Conservation (phyloP, 805 yeast genomes). For the Myxozyma geophila region DNA sequence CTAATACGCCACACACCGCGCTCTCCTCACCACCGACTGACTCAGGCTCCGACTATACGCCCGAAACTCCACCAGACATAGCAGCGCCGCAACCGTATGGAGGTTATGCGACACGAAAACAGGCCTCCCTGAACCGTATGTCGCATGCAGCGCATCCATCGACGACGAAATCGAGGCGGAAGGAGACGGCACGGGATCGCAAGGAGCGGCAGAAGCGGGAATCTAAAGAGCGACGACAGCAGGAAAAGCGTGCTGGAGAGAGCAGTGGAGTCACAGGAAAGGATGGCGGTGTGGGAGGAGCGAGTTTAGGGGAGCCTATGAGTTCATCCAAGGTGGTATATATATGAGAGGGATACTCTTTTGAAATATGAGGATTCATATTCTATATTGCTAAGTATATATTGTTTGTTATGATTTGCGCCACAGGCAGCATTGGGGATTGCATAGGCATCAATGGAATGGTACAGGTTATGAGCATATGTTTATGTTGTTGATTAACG, state of each 20-base stretch:
- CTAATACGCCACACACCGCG: not conserved
- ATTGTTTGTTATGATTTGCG: not conserved
- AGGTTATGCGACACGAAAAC: slow-evolving; percentile 7
- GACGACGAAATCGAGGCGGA: slow-evolving; percentile 15
- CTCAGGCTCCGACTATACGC: not conserved
- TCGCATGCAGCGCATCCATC: not conserved
- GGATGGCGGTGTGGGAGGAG: slow-evolving; percentile 2
- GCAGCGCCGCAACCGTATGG: not conserved
- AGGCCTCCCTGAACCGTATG: not conserved
- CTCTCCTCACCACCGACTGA: slow-evolving; percentile 9
- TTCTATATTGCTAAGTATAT: not conserved
- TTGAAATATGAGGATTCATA: not conserved
- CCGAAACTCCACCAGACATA: slow-evolving; percentile 2
- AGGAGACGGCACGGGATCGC: slow-evolving; percentile 33
- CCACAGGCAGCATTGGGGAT: too few relatives aligned
- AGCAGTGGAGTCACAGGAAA: not conserved
- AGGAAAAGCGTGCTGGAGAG: not conserved
- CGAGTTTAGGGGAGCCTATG: not conserved
- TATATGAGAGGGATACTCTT: slow-evolving; percentile 4
- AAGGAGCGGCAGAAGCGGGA: slow-evolving; percentile 37
- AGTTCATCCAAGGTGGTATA: slow-evolving; percentile 25
- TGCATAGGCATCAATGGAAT: too few relatives aligned
- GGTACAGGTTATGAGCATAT: too few relatives aligned
- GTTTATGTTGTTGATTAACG: too few relatives aligned
- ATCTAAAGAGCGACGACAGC: slow-evolving; percentile 25